Conservation (phyloP, 2,329 filamentous ascomycete species). For the Boeremia lycopersici region DNA sequence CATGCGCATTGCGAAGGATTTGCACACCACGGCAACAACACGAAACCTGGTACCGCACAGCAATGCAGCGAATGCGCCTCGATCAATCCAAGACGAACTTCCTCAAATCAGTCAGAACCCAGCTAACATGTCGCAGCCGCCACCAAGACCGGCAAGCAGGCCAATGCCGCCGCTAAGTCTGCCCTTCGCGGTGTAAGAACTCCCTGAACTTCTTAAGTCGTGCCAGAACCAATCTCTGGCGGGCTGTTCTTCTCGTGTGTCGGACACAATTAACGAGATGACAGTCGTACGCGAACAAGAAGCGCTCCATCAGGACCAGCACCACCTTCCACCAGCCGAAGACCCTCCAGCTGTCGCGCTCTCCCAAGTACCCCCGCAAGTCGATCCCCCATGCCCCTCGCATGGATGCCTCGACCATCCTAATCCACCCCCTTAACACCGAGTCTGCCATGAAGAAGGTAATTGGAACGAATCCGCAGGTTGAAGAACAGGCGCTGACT, state of each 20-base stretch:
- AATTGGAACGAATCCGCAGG: not conserved
- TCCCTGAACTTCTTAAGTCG: slow-evolving; percentile 50
- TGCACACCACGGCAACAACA: slow-evolving; percentile 13
- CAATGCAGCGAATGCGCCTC: slow-evolving; percentile 30
- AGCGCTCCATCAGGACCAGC: slow-evolving; percentile 86
- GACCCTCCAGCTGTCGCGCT: slow-evolving; percentile 87
- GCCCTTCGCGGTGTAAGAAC: slow-evolving; percentile 88
- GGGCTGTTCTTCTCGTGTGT: slow-evolving; percentile 53
- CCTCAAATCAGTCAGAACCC: slow-evolving; percentile 12
- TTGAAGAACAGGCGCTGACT: not conserved
- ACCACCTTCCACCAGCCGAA: slow-evolving; percentile 98
- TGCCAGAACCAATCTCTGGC: slow-evolving; percentile 60
- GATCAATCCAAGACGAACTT: slow-evolving; percentile 17
- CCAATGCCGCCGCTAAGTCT: slow-evolving; percentile 92
- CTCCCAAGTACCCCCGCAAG: slow-evolving; percentile 96
- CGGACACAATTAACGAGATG: slow-evolving; percentile 48
- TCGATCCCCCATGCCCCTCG: slow-evolving; percentile 86
- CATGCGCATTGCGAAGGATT: slow-evolving; percentile 14
- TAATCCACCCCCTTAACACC: slow-evolving; percentile 97
- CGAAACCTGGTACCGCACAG: slow-evolving; percentile 17
- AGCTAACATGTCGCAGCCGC: slow-evolving; percentile 49
- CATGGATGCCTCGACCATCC: slow-evolving; percentile 96
- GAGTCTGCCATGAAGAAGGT: slow-evolving; percentile 99
- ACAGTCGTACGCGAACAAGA: slow-evolving; percentile 79
- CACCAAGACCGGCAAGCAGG: slow-evolving; percentile 74